Evolutionary conservation across 176 grass and related monocot species (phyloP).

Genomic region (Zizania latifolia): DNA sequence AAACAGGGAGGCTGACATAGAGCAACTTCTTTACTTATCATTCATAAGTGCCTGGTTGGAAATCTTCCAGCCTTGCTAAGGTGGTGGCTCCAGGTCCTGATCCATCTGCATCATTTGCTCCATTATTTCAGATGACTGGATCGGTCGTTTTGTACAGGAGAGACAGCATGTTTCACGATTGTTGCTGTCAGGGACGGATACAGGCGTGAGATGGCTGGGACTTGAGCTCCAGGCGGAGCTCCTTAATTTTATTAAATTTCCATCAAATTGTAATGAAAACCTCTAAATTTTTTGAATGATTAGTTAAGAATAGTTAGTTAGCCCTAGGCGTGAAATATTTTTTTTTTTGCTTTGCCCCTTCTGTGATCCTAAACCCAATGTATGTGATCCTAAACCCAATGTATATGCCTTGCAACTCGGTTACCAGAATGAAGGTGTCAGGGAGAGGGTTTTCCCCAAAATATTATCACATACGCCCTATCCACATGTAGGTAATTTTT

Average conservation of each 20-base stretch:
- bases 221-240: too few relatives aligned
- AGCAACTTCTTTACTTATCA: neutral
- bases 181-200: too few relatives aligned
- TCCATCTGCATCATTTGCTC: neutral
- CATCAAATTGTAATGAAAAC: too few relatives aligned
- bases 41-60: neutral
- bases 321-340: too few relatives aligned
- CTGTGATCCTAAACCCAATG: too few relatives aligned
- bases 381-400: neutral
- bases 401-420: neutral
- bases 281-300: too few relatives aligned
- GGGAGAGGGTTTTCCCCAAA: neutral
- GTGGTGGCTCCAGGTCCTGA: neutral
- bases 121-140: neutral
- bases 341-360: too few relatives aligned
- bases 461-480: neutral
- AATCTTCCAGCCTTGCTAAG: neutral
- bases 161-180: neutral
- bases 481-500: neutral
- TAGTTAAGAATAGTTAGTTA: too few relatives aligned
- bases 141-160: neutral
- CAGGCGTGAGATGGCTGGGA: too few relatives aligned
- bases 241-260: too few relatives aligned
- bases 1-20: neutral
- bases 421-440: neutral